These are phyloP conservation scores for Stipa capillata DNA, from an alignment of 176 grass and related monocot genomes.

Conservation along the genomic window DNA sequence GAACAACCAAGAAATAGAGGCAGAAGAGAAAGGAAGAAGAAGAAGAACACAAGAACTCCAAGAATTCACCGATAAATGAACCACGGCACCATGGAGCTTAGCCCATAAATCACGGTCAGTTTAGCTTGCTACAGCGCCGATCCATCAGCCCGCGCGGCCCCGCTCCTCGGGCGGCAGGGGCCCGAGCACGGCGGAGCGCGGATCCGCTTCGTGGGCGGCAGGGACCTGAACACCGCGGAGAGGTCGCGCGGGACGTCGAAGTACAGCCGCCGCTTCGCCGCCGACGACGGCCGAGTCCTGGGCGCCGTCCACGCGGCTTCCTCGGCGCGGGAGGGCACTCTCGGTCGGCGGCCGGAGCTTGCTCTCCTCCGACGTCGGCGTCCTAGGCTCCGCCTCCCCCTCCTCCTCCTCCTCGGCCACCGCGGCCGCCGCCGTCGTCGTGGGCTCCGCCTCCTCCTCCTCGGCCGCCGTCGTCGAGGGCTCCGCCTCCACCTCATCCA, in stretches of 20 bases:
- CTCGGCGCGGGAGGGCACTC: conserved; percentile 52
- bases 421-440: background rate
- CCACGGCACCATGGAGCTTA: conserved; percentile 1
- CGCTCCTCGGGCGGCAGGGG: conserved; percentile 55
- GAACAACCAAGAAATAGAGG: background rate
- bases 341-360: conserved; percentile 21
- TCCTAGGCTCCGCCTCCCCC: conserved; percentile 26
- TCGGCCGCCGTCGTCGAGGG: background rate
- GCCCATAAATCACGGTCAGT: background rate
- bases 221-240: conserved; percentile 30
- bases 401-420: background rate
- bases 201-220: conserved; percentile 77
- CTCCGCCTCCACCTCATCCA: background rate
- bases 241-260: conserved; percentile 51
- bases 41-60: background rate
- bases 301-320: conserved; percentile 8
- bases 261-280: conserved; percentile 7
- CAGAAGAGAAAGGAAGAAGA: background rate
- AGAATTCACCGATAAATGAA: background rate
- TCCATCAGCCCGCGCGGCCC: conserved; percentile 31
- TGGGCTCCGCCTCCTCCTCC: background rate
- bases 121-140: background rate
- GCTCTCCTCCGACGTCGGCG: conserved; percentile 57
- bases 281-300: conserved; percentile 1
- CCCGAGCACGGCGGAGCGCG: conserved; percentile 22